Evolutionary conservation across 345 rosid genomes (phyloP).

Genomic region (Euclidium syriacum): DNA sequence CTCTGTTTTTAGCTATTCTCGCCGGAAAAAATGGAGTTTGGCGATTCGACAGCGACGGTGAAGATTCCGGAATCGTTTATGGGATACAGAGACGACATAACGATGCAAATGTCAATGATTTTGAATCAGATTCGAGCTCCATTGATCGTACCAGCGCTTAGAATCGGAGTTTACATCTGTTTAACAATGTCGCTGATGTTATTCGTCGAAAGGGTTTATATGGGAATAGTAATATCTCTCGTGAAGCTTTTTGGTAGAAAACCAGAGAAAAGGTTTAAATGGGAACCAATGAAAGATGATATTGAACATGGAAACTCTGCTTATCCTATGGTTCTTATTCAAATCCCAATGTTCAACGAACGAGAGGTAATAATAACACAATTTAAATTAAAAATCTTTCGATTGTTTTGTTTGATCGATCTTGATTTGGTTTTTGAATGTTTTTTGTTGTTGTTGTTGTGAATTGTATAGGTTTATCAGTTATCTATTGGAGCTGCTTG

Average conservation of each 20-base stretch:
- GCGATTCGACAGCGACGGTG: constrained; percentile 36
- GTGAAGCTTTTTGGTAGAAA: constrained; percentile 72
- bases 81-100: constrained; percentile 49
- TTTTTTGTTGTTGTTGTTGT: not conserved
- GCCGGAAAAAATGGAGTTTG: constrained; percentile 7
- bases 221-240: constrained; percentile 63
- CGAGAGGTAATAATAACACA: constrained; percentile 48
- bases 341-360: constrained; percentile 98
- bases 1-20: too few species aligned
- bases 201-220: constrained; percentile 79
- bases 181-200: constrained; percentile 86
- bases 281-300: constrained; percentile 84
- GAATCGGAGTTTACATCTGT: constrained; percentile 58
- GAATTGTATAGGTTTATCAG: constrained; percentile 72
- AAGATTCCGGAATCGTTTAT: constrained; percentile 44
- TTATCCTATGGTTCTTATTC: constrained; percentile 88
- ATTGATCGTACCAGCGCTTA: constrained; percentile 68
- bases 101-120: constrained; percentile 44
- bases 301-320: constrained; percentile 72
- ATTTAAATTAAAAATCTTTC: not conserved
- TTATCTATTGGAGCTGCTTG: constrained; percentile 94
- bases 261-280: constrained; percentile 77
- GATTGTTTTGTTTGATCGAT: not conserved
- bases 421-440: not conserved
- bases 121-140: constrained; percentile 80